Base-by-base conservation (phyloP, 192 early-diverging fungal species). In the Chytriomyces sp. region DNA sequence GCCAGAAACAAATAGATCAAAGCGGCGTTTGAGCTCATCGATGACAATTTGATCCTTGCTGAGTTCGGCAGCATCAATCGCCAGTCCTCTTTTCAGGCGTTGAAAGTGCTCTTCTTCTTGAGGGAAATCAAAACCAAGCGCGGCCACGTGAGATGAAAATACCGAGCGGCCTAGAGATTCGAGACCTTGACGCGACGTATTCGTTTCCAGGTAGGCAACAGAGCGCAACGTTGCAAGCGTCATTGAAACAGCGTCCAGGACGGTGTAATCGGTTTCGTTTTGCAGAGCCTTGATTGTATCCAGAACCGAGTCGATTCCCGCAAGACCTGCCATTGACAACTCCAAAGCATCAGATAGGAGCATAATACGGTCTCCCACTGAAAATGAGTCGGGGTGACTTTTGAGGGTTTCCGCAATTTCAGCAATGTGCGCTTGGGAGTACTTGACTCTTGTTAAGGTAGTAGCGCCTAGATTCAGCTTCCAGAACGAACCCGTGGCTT, bases 371-470 rank as follows among this genome's bases (percentile, higher is more conserved):
- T 98, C 97, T 62, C 83, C 75, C 20, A 69, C 82, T 7, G 79
- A 61, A 45, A 86, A 67, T 28, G 77, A 45, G 24, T 70, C 61
- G 13, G 69, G 62, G 49, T 86, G 85, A 6, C 80, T 86, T 24
- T 87, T 75, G 64, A 95, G 78, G 28, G 72, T 73, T 26, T 83
- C 57, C 5, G 72, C 85, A 45, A 87, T 50, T 23, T 64, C 18
- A 0, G 16, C 50, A 7, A 83, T 72, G 28, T 84, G 78, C 46
- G 67, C 46, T 66, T 77, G 68, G 64, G 44, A 50, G 49, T 84
- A 76, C n/a, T 91, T 86, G 2, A 96, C 95, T 28, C 97, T 89
- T 85, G 91, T 97, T 64, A 98, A 87, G 6, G 93, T 92, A 26
- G 87, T 91, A 59, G 90, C 88, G 64, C 84, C 84, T 48, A 83